phyloP scores from a whole-genome alignment of 2,329 filamentous ascomycete species.

The Fulvia fulva region DNA sequence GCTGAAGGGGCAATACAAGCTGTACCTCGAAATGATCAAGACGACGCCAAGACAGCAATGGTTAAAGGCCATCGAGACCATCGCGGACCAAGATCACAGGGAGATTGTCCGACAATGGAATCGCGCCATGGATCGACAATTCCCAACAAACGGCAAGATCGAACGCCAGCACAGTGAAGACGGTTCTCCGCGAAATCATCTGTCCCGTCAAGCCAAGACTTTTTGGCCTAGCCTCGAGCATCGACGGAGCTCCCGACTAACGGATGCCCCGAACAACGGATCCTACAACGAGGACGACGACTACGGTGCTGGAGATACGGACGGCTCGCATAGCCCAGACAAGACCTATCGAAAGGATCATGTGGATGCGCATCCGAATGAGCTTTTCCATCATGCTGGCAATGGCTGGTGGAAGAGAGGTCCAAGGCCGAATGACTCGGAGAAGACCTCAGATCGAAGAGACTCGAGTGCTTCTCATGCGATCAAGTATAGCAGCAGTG shows the following conservation, averaged over 20 bases:
- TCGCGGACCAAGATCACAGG: not conserved
- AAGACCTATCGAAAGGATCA: constrained; percentile 26
- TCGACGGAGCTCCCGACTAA: constrained; percentile 20
- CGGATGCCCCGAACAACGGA: constrained; percentile 12
- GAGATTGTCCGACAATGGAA: constrained; percentile 16
- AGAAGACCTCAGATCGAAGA: constrained; percentile 8
- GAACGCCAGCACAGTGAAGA: not conserved
- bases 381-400: constrained; percentile 29
- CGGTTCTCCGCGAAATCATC: constrained; percentile 5
- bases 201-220: constrained; percentile 19
- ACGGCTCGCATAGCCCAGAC: constrained; percentile 13
- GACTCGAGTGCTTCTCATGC: constrained; percentile 15
- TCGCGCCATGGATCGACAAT: constrained; percentile 14
- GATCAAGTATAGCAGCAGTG: constrained; percentile 14
- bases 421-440: constrained; percentile 8
- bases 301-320: constrained; percentile 9
- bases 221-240: constrained; percentile 12
- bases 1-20: constrained; percentile 16
- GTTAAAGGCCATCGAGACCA: constrained; percentile 3
- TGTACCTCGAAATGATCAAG: constrained; percentile 14
- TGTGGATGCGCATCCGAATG: constrained; percentile 25
- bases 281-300: constrained; percentile 15
- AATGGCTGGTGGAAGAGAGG: constrained; percentile 28
- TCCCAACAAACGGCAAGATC: constrained; percentile 4
- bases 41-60: constrained; percentile 14